phyloP scores from a whole-genome alignment of 257 asterid species.

The Rehmannia glutinosa region DNA sequence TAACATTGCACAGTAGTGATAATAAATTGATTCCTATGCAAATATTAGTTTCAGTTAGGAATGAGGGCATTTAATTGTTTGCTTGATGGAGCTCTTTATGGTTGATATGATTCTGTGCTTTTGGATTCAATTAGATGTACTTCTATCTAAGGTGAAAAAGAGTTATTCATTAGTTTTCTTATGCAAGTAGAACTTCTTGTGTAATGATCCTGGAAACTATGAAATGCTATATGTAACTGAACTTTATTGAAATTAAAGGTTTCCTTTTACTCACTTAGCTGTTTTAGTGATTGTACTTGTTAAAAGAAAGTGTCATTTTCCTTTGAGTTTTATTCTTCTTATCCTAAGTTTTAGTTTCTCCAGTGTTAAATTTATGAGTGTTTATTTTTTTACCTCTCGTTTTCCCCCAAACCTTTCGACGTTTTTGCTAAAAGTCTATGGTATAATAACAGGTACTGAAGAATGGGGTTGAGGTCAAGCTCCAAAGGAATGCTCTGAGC shows the following conservation, averaged over 20 bases:
- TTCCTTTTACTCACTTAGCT: neutral
- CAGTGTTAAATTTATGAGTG: no score
- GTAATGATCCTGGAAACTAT: neutral
- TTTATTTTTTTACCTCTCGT: no score
- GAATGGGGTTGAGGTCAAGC: conserved; percentile 94
- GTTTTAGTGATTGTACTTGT: neutral
- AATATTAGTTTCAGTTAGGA: neutral
- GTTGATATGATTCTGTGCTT: neutral
- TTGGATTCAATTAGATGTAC: neutral
- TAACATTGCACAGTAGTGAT: no score
- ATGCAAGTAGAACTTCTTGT: no score
- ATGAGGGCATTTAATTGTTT: neutral
- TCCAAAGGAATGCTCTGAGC: conserved; percentile 91
- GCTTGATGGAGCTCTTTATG: neutral
- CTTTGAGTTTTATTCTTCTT: neutral
- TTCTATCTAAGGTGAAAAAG: no score
- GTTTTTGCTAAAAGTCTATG: neutral
- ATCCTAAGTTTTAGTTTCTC: neutral
- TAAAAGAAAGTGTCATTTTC: neutral
- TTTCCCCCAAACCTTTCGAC: neutral
- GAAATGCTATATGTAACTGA: conserved; percentile 1
- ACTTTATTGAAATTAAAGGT: neutral
- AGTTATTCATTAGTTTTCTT: no score
- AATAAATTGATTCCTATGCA: neutral
- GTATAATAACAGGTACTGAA: conserved; percentile 62